Conservation (phyloP, 1,284 basidiomycete genomes). For the Bondarzewia mesenterica region DNA sequence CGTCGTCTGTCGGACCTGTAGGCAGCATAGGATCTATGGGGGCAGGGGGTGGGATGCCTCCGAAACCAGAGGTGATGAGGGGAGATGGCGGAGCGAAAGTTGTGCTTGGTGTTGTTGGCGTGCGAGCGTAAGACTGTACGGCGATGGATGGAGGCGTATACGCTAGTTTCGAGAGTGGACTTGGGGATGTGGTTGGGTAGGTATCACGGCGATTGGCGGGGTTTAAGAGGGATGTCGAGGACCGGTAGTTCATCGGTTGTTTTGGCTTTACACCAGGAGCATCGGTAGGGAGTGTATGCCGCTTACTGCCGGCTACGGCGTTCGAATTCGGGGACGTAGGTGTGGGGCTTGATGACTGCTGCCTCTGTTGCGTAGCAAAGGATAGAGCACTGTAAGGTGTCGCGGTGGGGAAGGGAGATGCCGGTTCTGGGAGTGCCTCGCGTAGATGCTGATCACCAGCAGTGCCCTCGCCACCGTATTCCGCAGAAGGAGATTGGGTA, state of each 20-base stretch:
- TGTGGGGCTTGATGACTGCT: slow-evolving; percentile 10
- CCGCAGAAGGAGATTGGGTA: slow-evolving; percentile 3
- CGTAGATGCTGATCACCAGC: slow-evolving; percentile 23
- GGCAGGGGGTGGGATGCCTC: slow-evolving; percentile 11
- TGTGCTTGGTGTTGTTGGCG: slow-evolving; percentile 43
- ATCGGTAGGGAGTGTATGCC: slow-evolving; percentile 39
- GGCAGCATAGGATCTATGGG: slow-evolving; percentile 8
- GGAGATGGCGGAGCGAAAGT: slow-evolving; percentile 20
- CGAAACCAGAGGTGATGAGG: neutral
- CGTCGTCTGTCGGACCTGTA: slow-evolving; percentile 10
- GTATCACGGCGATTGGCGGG: slow-evolving; percentile 19
- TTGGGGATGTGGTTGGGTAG: slow-evolving; percentile 14
- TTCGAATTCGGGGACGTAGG: slow-evolving; percentile 16
- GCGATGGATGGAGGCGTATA: slow-evolving; percentile 30
- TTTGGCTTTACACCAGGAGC: slow-evolving; percentile 7
- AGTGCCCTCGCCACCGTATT: neutral
- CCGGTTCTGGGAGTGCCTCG: slow-evolving; percentile 59
- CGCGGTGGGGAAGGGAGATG: slow-evolving; percentile 58
- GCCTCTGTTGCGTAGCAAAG: slow-evolving; percentile 5
- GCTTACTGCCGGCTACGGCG: slow-evolving; percentile 48
- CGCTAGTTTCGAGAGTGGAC: slow-evolving; percentile 12
- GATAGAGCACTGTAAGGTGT: slow-evolving; percentile 22
- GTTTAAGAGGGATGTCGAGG: slow-evolving; percentile 25
- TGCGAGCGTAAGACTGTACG: slow-evolving; percentile 30
- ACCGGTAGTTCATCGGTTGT: slow-evolving; percentile 26